Conservation (phyloP, 768 basidiomycete species). For the Dictyophora rubrovolvata region DNA sequence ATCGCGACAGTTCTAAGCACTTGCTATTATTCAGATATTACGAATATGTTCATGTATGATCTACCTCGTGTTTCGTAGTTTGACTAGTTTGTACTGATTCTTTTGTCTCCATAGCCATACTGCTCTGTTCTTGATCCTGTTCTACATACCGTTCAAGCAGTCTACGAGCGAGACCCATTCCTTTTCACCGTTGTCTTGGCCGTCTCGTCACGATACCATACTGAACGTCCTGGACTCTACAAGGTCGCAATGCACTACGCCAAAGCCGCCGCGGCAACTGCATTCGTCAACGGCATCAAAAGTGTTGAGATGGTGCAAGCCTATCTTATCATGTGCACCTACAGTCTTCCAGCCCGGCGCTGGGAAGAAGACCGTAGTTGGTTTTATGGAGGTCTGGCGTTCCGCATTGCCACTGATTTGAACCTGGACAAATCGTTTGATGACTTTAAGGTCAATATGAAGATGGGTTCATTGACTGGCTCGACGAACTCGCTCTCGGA, state of each 20-base stretch:
- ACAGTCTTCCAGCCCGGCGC: constrained; percentile 49
- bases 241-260: constrained; percentile 51
- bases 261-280: constrained; percentile 46
- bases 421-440: constrained; percentile 45
- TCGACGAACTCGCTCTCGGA: constrained; percentile 25
- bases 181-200: constrained; percentile 46
- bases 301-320: constrained; percentile 76
- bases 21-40: constrained; percentile 3
- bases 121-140: constrained; percentile 72
- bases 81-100: neutral
- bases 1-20: too few species aligned
- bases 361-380: constrained; percentile 68
- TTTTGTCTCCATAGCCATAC: constrained; percentile 31
- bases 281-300: constrained; percentile 49
- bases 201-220: constrained; percentile 57
- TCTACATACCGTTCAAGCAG: constrained; percentile 69
- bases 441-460: neutral
- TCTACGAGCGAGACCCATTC: constrained; percentile 62
- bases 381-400: constrained; percentile 63
- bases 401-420: constrained; percentile 60
- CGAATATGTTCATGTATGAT: constrained; percentile 13
- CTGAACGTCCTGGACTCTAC: constrained; percentile 44
- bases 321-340: constrained; percentile 56
- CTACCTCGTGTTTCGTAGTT: neutral
- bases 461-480: constrained; percentile 26